These are phyloP conservation scores for Colletotrichum neosansevieriae DNA, from an alignment of 2,329 filamentous ascomycete genomes.

Conservation along the genomic window DNA sequence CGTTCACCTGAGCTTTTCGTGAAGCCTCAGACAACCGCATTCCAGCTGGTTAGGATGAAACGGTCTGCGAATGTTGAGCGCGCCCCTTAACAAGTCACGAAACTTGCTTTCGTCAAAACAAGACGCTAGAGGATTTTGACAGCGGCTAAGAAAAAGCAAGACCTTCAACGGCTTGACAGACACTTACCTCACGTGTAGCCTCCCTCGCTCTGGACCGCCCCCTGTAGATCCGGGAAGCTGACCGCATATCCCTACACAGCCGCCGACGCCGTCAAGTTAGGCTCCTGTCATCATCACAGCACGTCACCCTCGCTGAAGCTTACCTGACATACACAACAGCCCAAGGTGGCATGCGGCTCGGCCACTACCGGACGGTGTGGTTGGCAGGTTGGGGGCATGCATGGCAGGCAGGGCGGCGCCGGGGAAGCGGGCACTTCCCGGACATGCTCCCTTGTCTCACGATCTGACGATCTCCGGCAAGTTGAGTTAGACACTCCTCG, in stretches of 20 bases:
- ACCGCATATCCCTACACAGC: neutral
- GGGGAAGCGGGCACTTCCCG: conserved; percentile 2
- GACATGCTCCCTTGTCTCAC: conserved; percentile 24
- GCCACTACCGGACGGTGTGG: neutral
- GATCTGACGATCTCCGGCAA: neutral
- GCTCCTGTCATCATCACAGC: neutral
- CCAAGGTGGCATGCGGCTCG: conserved; percentile 5
- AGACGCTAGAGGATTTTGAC: neutral
- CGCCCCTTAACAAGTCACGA: neutral
- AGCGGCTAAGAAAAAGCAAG: neutral
- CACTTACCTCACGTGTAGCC: neutral
- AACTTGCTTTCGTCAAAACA: neutral
- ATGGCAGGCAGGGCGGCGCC: neutral
- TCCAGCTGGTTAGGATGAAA: conserved; percentile 11
- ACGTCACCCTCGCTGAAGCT: neutral
- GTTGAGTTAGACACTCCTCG: neutral
- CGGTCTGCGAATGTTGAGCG: neutral
- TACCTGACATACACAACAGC: neutral
- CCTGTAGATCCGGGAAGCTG: conserved; percentile 16
- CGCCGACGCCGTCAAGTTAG: neutral
- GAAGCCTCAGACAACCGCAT: neutral
- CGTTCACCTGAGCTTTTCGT: neutral
- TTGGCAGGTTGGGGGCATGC: neutral
- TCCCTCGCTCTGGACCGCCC: neutral
- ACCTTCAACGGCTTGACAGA: neutral